Conservation (phyloP, 1,284 basidiomycete genomes). For the Cutaneotrichosporon cutaneum region DNA sequence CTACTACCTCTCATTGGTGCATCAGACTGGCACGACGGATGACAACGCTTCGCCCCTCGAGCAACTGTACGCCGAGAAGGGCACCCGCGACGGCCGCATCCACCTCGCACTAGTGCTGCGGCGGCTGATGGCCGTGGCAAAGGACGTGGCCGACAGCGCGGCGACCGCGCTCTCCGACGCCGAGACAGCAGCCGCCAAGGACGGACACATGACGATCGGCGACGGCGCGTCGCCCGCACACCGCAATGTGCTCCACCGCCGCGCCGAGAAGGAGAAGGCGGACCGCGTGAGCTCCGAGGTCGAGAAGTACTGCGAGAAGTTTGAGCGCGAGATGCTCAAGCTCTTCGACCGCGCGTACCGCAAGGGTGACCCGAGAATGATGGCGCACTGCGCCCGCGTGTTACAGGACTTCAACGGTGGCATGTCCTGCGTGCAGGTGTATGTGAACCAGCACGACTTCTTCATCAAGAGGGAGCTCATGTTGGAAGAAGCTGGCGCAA, state of each 20-base stretch:
- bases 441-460: slow-evolving; percentile 99
- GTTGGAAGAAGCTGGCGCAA: slow-evolving; percentile 54
- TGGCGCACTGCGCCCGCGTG: slow-evolving; percentile 99
- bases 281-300: slow-evolving; percentile 62
- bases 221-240: neutral
- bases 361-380: slow-evolving; percentile 97
- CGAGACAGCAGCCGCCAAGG: slow-evolving; percentile 29
- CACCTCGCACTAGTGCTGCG: slow-evolving; percentile 89
- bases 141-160: slow-evolving; percentile 60
- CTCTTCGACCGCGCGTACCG: slow-evolving; percentile 94
- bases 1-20: slow-evolving; percentile 89
- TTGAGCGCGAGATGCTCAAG: slow-evolving; percentile 97
- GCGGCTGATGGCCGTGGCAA: slow-evolving; percentile 81
- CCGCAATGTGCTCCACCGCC: slow-evolving; percentile 23
- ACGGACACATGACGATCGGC: slow-evolving; percentile 18
- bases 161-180: slow-evolving; percentile 64
- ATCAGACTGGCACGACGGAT: slow-evolving; percentile 66
- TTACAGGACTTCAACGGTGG: slow-evolving; percentile 98
- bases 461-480: slow-evolving; percentile 82
- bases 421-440: slow-evolving; percentile 93
- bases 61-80: slow-evolving; percentile 59
- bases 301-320: slow-evolving; percentile 93
- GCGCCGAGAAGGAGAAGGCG: slow-evolving; percentile 49
- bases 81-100: slow-evolving; percentile 70
- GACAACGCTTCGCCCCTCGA: slow-evolving; percentile 53